Conservation (phyloP, 495 filamentous ascomycete genomes). For the Elaphomyces granulatus region DNA sequence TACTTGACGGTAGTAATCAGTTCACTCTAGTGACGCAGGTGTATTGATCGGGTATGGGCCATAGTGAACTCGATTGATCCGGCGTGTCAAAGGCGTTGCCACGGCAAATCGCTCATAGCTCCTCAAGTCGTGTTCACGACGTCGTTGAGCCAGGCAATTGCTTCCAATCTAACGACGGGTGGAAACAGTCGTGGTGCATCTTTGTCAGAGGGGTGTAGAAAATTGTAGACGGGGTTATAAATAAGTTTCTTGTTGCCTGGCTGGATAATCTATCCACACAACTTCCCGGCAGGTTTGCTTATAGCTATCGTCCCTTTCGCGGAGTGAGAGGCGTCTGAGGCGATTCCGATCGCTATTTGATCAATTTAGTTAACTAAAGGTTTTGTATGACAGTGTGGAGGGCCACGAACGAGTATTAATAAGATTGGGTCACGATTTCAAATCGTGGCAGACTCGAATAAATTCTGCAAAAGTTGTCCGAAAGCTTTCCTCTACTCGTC, state of each 20-base stretch:
- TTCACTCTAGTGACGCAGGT: constrained; percentile 14
- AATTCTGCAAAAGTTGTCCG: constrained; percentile 24
- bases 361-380: too few species aligned
- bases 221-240: background rate
- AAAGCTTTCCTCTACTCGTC: constrained; percentile 7
- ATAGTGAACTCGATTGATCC: constrained; percentile 3
- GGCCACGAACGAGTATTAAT: too few species aligned
- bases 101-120: background rate
- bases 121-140: background rate
- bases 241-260: constrained; percentile 14
- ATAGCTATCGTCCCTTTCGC: constrained; percentile 18
- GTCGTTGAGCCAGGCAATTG: background rate
- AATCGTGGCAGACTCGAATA: constrained; percentile 18
- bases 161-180: background rate
- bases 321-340: constrained; percentile 21
- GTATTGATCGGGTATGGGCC: constrained; percentile 10
- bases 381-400: too few species aligned
- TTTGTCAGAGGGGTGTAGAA: background rate
- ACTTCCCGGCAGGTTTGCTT: constrained; percentile 19
- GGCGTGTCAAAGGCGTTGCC: background rate
- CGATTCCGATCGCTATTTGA: too few species aligned
- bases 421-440: constrained; percentile 13
- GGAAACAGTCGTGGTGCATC: background rate
- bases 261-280: constrained; percentile 21
- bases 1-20: constrained; percentile 17